Evolutionary conservation across 495 filamentous ascomycete species (phyloP).

Genomic region (Amorphotheca resinae): DNA sequence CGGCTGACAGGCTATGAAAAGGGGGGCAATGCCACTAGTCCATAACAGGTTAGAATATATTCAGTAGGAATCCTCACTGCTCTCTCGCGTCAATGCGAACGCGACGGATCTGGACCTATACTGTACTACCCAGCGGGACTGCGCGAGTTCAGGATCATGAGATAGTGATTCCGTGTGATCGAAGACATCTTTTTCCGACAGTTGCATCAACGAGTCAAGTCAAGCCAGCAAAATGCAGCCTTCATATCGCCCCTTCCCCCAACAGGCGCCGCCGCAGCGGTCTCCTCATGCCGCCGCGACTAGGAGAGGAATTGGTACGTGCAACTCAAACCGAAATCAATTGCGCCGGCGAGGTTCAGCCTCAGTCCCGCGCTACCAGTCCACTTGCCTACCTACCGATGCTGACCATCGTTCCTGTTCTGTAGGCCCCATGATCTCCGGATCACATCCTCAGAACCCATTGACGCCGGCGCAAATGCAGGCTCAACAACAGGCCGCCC

Average conservation of each 20-base stretch:
- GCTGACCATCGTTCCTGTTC: neutral
- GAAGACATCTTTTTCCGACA: neutral
- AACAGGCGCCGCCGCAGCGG: slow-evolving; percentile 14
- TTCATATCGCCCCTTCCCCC: slow-evolving; percentile 15
- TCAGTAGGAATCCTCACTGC: neutral
- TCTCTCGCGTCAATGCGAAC: neutral
- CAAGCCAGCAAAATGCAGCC: slow-evolving; percentile 17
- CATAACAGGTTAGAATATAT: neutral
- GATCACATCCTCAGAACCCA: slow-evolving; percentile 32
- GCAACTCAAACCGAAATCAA: slow-evolving; percentile 1
- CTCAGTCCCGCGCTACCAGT: neutral
- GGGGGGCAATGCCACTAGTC: neutral
- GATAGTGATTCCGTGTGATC: neutral
- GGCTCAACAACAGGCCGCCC: slow-evolving; percentile 40
- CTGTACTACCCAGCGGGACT: neutral
- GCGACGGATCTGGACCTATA: slow-evolving; percentile 1
- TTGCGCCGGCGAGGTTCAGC: slow-evolving; percentile 16
- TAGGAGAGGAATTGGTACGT: slow-evolving; percentile 22
- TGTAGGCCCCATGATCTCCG: slow-evolving; percentile 45
- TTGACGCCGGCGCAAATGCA: slow-evolving; percentile 39
- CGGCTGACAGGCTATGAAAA: too few relatives aligned
- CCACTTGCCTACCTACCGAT: too few relatives aligned
- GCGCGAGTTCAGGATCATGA: neutral
- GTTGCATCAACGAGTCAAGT: too few relatives aligned
- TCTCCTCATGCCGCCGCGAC: slow-evolving; percentile 17